Base-by-base conservation (phyloP, 805 yeast genomes). In the Saccharomycopsis sp. region DNA sequence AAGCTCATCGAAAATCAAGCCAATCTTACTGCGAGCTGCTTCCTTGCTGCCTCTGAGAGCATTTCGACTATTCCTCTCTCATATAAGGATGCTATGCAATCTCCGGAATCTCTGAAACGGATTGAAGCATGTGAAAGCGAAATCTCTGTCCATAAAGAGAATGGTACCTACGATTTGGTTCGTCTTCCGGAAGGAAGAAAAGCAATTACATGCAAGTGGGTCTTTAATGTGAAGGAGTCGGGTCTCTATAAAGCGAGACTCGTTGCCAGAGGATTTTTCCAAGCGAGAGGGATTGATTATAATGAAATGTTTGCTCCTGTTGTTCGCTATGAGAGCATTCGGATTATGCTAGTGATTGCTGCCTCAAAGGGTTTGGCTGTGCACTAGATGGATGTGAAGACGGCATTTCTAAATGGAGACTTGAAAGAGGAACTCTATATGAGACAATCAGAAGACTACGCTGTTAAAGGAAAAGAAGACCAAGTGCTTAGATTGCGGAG, bases 301-400 rank as follows among this genome's bases (percentile, higher is more conserved):
- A 41, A 57, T 2, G 70, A 64, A 52, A 66, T 66, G 1, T 68
- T 66, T 58, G 66, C 71, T n/a, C 69, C 70, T 8, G 70, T 67
- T 23, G 58, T 67, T 20, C 56, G 67, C 2, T 64, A 63, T 58
- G 66, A 66, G 14, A 54, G 60, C 3, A 61, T 61, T 25, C 50
- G 62, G 2, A n/a, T 63, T 1, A 53, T 61, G 3, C 20, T 64
- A 1, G 58, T 62, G 12, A 3, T 60, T 1, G 29, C 65, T 1
- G 55, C 57, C 3, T 49, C 53, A 12, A 19, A 23, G 1, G 2
- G 19, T 2, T 50, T 59, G 1, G 25, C 3, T 1, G 53, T 66
- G 5, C 63, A 66, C 54, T 66, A 66, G 58, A 61, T 66, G 65
- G 66, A 66, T 56, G 66, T 64, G 3, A 58, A 54, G 29, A 64